These are phyloP conservation scores for Talaromyces sp. DNA, from an alignment of 2,329 filamentous ascomycete species.

Conservation along the genomic window DNA sequence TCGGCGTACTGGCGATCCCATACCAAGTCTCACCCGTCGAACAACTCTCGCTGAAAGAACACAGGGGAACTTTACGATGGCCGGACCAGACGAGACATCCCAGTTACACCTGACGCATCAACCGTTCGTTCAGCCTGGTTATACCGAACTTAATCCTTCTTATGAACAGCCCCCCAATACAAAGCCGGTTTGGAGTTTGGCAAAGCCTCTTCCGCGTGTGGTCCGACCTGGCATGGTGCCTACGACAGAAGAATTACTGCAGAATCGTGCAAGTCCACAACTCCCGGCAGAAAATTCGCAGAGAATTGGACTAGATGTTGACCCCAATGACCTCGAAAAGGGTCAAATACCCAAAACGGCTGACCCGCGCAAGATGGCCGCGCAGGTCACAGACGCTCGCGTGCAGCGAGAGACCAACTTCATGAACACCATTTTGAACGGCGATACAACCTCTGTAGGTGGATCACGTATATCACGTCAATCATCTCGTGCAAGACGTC, in stretches of 20 bases:
- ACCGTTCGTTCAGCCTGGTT: conserved; percentile 53
- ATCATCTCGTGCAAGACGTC: conserved; percentile 22
- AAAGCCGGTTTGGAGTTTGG: conserved; percentile 54
- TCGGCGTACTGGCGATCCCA: conserved; percentile 16
- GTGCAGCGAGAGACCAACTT: conserved; percentile 40
- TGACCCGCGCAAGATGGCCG: conserved; percentile 41
- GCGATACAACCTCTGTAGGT: conserved; percentile 23
- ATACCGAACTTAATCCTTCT: conserved; percentile 52
- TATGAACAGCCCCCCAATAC: conserved; percentile 51
- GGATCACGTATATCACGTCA: conserved; percentile 23
- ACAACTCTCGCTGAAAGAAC: conserved; percentile 29
- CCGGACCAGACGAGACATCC: conserved; percentile 31
- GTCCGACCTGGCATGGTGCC: conserved; percentile 54
- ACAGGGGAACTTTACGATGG: conserved; percentile 31
- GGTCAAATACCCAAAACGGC: conserved; percentile 38
- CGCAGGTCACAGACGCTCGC: conserved; percentile 44
- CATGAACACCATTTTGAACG: conserved; percentile 34
- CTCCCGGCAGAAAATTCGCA: conserved; percentile 33
- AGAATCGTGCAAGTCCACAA: conserved; percentile 30
- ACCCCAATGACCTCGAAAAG: conserved; percentile 44
- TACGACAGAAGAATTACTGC: conserved; percentile 38
- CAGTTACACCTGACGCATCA: conserved; percentile 36
- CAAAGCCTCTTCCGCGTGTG: conserved; percentile 53
- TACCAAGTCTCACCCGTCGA: conserved; percentile 26
- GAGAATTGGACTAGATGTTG: conserved; percentile 34